Evolutionary conservation across 208 protist species (phyloP).

Genomic region (Blastocrithidia nonstop): DNA sequence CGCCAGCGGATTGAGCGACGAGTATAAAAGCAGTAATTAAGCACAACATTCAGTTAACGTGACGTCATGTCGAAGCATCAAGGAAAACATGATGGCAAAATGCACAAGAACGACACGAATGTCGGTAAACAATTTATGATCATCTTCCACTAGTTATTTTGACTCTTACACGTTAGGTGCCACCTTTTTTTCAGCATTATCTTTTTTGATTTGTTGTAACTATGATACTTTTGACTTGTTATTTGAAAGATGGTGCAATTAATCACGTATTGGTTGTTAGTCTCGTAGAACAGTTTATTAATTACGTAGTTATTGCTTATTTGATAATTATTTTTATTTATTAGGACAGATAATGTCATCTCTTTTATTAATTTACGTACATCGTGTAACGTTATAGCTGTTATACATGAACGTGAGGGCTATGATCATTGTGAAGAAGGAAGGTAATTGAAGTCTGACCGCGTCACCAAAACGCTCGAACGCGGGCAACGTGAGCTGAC

Average conservation of each 20-base stretch:
- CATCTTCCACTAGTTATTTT: too few relatives aligned
- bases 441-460: conserved; percentile 35
- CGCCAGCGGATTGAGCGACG: conserved; percentile 17
- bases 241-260: conserved; percentile 12
- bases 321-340: too few relatives aligned
- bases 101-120: conserved; percentile 24
- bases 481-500: conserved; percentile 34
- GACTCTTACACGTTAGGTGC: too few relatives aligned
- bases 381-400: conserved; percentile 2
- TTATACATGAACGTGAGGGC: conserved; percentile 9
- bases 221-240: too few relatives aligned
- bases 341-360: neutral
- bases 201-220: too few relatives aligned
- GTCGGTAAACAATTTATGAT: too few relatives aligned
- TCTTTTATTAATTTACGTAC: neutral
- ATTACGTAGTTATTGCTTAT: too few relatives aligned
- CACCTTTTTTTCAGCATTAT: too few relatives aligned
- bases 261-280: neutral
- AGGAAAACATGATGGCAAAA: conserved; percentile 25
- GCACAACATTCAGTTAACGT: conserved; percentile 29
- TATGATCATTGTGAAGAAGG: conserved; percentile 16
- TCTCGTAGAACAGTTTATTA: too few relatives aligned
- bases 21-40: conserved; percentile 41
- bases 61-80: conserved; percentile 22
- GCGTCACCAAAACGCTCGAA: conserved; percentile 35